Conservation (phyloP, 73 alveolate genomes). For the Paramecium biaurelia region DNA sequence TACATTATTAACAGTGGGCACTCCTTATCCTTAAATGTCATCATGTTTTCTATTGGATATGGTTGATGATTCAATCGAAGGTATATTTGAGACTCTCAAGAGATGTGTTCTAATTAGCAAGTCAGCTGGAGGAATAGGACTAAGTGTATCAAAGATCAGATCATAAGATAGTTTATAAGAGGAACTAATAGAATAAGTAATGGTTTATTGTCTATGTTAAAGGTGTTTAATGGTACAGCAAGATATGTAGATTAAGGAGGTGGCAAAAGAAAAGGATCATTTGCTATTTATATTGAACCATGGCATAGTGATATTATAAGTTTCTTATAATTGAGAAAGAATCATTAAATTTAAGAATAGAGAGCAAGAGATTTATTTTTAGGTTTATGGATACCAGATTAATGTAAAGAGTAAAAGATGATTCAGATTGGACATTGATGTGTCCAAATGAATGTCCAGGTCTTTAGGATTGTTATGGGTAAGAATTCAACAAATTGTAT, state of each 20-base stretch:
- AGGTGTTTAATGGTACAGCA: conserved; percentile 95
- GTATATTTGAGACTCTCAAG: conserved; percentile 86
- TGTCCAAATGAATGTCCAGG: conserved; percentile 95
- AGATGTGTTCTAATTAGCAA: conserved; percentile 90
- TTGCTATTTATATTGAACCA: conserved; percentile 96
- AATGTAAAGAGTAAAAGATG: conserved; percentile 91
- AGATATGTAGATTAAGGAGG: conserved; percentile 97
- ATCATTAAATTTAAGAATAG: conserved; percentile 92
- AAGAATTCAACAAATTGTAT: conserved; percentile 87
- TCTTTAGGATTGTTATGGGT: conserved; percentile 76
- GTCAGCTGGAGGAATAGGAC: conserved; percentile 97
- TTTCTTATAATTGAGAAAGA: conserved; percentile 90
- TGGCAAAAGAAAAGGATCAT: conserved; percentile 97
- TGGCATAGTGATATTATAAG: conserved; percentile 97
- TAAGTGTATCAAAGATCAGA: conserved; percentile 87
- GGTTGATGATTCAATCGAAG: conserved; percentile 91
- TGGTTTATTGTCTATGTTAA: conserved; percentile 97
- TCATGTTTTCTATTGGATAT: conserved; percentile 84
- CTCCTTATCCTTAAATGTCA: conserved; percentile 93
- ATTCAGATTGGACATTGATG: conserved; percentile 95
- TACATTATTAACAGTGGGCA: conserved; percentile 93
- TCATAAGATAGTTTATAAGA: conserved; percentile 87
- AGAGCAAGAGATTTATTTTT: conserved; percentile 94
- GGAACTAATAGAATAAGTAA: conserved; percentile 95
- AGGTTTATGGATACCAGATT: conserved; percentile 96